These are phyloP conservation scores for Globisporangium cylindrosporum DNA, from an alignment of 352 stramenopile genomes.

Conservation along the genomic window DNA sequence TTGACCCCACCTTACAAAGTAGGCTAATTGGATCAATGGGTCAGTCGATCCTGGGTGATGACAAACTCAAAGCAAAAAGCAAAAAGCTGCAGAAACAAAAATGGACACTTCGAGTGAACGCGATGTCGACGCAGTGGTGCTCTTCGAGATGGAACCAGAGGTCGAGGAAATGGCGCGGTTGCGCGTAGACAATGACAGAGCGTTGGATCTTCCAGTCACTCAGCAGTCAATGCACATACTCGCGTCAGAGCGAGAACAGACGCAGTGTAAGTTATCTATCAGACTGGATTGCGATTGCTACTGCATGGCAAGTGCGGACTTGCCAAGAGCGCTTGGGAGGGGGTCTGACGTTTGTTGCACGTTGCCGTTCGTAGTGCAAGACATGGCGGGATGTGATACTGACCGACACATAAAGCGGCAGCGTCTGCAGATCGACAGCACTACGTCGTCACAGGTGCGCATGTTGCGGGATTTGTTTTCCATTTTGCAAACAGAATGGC, in stretches of 20 bases:
- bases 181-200: not conserved
- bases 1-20: too few relatives aligned
- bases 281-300: not conserved
- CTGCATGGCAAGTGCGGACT: not conserved
- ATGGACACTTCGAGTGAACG: not conserved
- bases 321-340: not conserved
- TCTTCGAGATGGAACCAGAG: conserved; percentile 32
- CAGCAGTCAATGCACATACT: conserved; percentile 22
- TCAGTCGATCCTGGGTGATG: too few relatives aligned
- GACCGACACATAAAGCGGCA: conserved; percentile 41
- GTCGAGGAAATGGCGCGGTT: conserved; percentile 28
- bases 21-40: not conserved
- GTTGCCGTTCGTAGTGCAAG: conserved; percentile 21
- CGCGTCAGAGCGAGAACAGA: conserved; percentile 29
- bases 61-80: too few relatives aligned
- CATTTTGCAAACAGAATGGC: not conserved
- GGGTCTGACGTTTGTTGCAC: not conserved
- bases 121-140: conserved; percentile 1
- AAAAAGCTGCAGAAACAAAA: not conserved
- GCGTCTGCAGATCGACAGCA: conserved; percentile 55
- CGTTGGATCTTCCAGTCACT: conserved; percentile 1
- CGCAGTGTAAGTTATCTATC: conserved; percentile 26
- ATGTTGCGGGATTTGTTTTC: not conserved
- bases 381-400: conserved; percentile 23
- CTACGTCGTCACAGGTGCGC: conserved; percentile 51